These are phyloP conservation scores for Aaosphaeria pasadenensis DNA, from an alignment of 2,329 filamentous ascomycete genomes.

Conservation along the genomic window DNA sequence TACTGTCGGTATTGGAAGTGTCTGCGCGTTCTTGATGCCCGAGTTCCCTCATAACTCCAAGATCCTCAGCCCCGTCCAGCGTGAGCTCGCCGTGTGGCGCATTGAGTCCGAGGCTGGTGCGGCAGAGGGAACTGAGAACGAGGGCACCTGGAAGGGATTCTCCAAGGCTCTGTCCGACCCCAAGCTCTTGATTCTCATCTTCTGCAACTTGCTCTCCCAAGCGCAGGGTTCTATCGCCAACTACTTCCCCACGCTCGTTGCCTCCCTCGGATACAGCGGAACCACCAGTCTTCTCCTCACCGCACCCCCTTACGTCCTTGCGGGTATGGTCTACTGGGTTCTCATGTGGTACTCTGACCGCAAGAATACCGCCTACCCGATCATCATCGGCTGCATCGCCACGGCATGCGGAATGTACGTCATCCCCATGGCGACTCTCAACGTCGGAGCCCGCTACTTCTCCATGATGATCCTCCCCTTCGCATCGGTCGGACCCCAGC, in stretches of 20 bases:
- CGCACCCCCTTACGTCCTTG: conserved; percentile 57
- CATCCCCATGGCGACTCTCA: conserved; percentile 29
- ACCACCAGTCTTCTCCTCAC: conserved; percentile 56
- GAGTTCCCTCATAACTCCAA: conserved; percentile 10
- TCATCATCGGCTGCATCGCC: conserved; percentile 38
- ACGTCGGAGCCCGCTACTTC: conserved; percentile 30
- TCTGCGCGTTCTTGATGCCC: conserved; percentile 17
- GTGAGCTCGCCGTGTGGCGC: conserved; percentile 17
- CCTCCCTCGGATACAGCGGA: conserved; percentile 53
- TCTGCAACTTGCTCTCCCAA: conserved; percentile 58
- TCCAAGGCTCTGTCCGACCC: conserved; percentile 55
- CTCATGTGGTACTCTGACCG: conserved; percentile 43
- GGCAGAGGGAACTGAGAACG: conserved; percentile 22
- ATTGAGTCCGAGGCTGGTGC: conserved; percentile 16
- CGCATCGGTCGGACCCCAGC: conserved; percentile 19
- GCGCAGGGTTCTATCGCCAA: conserved; percentile 57
- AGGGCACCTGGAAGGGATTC: conserved; percentile 46
- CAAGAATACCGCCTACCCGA: conserved; percentile 42
- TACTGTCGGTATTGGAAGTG: conserved; percentile 14
- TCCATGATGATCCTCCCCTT: conserved; percentile 23
- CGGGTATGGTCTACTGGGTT: conserved; percentile 44
- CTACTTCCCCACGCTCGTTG: conserved; percentile 55
- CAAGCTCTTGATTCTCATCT: conserved; percentile 51
- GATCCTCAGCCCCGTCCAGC: conserved; percentile 6
- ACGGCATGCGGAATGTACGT: conserved; percentile 32